Percentiles rank a stretch among this genome's conserved stretches.
Conservation (phyloP, 345 rosid species). For the Salix koriyanagi region DNA sequence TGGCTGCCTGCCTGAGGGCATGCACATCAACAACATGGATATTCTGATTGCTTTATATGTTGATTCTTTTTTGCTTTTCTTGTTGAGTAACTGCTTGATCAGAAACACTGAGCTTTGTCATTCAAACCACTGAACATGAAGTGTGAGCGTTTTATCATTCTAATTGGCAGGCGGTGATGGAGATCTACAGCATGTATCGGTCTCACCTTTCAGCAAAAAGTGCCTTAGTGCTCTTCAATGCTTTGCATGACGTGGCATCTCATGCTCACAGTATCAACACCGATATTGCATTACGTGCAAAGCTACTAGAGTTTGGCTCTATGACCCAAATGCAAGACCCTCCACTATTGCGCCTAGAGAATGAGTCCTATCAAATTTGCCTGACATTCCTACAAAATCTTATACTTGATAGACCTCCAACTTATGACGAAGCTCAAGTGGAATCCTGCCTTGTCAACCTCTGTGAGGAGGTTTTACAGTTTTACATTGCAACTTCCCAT, state of each 20-base stretch:
- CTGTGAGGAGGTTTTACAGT: slow-evolving; percentile 68
- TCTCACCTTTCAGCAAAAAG: slow-evolving; percentile 63
- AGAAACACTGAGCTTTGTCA: neutral
- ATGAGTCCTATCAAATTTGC: slow-evolving; percentile 91
- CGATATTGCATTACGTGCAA: slow-evolving; percentile 48
- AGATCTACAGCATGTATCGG: slow-evolving; percentile 84
- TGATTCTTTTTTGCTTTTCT: neutral
- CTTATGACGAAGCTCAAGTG: slow-evolving; percentile 48
- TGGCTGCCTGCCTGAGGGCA: neutral
- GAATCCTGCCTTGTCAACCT: slow-evolving; percentile 66
- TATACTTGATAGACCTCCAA: slow-evolving; percentile 49
- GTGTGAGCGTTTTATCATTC: slow-evolving; percentile 5
- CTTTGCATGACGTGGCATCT: slow-evolving; percentile 74
- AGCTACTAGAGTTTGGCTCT: slow-evolving; percentile 75
- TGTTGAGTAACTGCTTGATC: neutral
- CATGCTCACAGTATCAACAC: slow-evolving; percentile 79
- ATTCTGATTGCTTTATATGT: neutral
- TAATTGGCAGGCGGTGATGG: slow-evolving; percentile 83
- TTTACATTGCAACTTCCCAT: slow-evolving; percentile 53
- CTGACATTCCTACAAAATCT: slow-evolving; percentile 86
- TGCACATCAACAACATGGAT: neutral
- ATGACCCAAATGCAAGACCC: slow-evolving; percentile 99
- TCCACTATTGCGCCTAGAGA: slow-evolving; percentile 85
- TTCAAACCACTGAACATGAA: neutral
- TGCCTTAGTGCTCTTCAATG: slow-evolving; percentile 68